Base-by-base conservation (phyloP, 192 early-diverging fungal genomes). In the Phlyctochytrium arcticum region DNA sequence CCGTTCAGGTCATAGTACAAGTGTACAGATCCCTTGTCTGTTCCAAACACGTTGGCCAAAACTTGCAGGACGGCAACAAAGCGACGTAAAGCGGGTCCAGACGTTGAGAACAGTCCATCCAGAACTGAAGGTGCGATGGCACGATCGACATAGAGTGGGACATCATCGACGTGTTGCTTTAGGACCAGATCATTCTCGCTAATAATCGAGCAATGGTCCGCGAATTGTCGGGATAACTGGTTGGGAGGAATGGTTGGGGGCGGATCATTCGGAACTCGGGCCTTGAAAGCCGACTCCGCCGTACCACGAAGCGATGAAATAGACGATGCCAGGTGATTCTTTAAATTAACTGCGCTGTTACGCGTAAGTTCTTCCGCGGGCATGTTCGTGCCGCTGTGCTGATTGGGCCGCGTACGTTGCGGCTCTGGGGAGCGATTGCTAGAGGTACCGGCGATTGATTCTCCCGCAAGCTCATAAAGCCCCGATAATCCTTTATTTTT, bases 1-100 rank as follows among this genome's bases (percentile, higher is more conserved):
- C 88, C 90, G 30, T 77, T 66, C 1, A 60, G 56, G 73, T 96
- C 92, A 67, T 80, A 92, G 54, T 85, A 95, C 12, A 95, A 78
- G 54, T 92, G 89, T 24, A 95, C 64, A 0, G 82, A 74, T 23
- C 69, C 58, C 0, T 64, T 48, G 5, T 67, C 55, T 1, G 94
- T 36, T n/a, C 76, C 73, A 77, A 93, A 94, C 21, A 93, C 88
- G 1, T 67, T 4, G 5, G 70, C 70, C 19, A 84, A 54, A 32
- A 70, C 37, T 4, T 54, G 27, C 26, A 77, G 54, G 5, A 80
- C 26, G 27, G 48, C 46, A 19, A 69, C 75, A 54, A 83, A 80
- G 21, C 26, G 36, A 23, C 63, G 55, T 1, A 47, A 57, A 29
- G 21, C 33, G n/a, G n/a, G n/a, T n/a, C n/a, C n/a, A n/a, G n/a